phyloP scores from a whole-genome alignment of 805 yeast species.

The Barnettozyma siamensis region DNA sequence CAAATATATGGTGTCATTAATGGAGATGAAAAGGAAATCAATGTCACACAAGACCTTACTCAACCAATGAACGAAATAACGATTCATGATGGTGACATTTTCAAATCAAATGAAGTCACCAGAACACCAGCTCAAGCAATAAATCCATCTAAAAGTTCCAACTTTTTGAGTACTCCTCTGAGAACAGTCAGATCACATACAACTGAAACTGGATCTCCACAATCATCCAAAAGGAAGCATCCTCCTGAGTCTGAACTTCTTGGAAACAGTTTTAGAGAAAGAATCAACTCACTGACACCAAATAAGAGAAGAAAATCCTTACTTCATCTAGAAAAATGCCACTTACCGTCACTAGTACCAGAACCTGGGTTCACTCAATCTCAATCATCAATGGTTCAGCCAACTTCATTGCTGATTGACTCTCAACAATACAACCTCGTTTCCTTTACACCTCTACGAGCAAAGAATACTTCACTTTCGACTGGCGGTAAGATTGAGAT shows the following conservation, averaged over 20 bases:
- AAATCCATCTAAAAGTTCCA: not conserved
- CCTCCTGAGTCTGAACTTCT: slow-evolving; percentile 4
- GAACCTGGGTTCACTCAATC: slow-evolving; percentile 3
- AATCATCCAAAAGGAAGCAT: slow-evolving; percentile 20
- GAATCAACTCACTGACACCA: slow-evolving; percentile 24
- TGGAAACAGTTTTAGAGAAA: slow-evolving; percentile 18
- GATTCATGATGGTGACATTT: slow-evolving; percentile 16
- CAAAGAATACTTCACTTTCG: slow-evolving; percentile 13
- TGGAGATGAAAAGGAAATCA: not conserved
- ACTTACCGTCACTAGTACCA: not conserved
- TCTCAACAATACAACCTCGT: too few species aligned
- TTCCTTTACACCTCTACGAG: slow-evolving; percentile 23
- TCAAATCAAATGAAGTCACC: too few species aligned
- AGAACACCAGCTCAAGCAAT: not conserved
- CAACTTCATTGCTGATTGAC: too few species aligned
- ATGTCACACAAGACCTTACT: slow-evolving; percentile 1
- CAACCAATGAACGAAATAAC: slow-evolving; percentile 7
- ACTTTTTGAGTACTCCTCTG: slow-evolving; percentile 17
- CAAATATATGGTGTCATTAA: slow-evolving; percentile 7
- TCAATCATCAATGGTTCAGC: too few species aligned
- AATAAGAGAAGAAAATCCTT: slow-evolving; percentile 16
- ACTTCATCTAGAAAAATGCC: not conserved
- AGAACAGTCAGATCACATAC: slow-evolving; percentile 24
- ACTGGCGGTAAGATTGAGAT: slow-evolving; percentile 16
- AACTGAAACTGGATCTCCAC: slow-evolving; percentile 27